Percentiles rank a stretch among this genome's conserved stretches.
These are phyloP conservation scores for Tagetes patula DNA, from an alignment of 129 eudicot genomes.

Conservation along the genomic window DNA sequence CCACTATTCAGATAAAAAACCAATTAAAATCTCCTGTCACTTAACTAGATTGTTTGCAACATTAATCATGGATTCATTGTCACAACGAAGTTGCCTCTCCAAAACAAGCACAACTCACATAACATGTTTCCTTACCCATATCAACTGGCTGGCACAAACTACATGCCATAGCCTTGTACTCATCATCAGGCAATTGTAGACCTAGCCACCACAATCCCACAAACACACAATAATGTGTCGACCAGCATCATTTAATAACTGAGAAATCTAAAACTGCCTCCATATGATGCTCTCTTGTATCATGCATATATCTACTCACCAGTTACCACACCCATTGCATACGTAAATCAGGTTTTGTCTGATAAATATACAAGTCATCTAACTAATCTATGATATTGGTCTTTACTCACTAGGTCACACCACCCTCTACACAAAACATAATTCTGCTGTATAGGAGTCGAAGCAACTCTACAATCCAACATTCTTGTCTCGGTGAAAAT, in stretches of 20 bases:
- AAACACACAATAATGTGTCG: too few relatives aligned
- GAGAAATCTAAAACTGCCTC: too few relatives aligned
- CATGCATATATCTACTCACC: too few relatives aligned
- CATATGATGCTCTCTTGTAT: too few relatives aligned
- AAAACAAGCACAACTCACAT: background rate
- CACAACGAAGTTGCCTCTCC: background rate
- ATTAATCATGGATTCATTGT: background rate
- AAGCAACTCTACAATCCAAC: too few relatives aligned
- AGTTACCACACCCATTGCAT: too few relatives aligned
- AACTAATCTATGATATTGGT: background rate
- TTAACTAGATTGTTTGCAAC: background rate
- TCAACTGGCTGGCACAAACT: background rate
- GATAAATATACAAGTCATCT: background rate
- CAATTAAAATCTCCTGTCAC: background rate
- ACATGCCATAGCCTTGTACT: background rate
- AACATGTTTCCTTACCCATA: too few relatives aligned
- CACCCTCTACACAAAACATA: background rate
- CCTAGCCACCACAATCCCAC: background rate
- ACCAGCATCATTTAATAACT: too few relatives aligned
- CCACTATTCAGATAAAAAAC: background rate
- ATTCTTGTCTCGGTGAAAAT: too few relatives aligned
- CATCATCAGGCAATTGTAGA: background rate
- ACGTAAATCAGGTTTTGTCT: too few relatives aligned
- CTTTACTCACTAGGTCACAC: background rate
- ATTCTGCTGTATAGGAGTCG: too few relatives aligned